Evolutionary conservation across 192 early-diverging fungal genomes (phyloP).

Genomic region (Coemansia sp.): DNA sequence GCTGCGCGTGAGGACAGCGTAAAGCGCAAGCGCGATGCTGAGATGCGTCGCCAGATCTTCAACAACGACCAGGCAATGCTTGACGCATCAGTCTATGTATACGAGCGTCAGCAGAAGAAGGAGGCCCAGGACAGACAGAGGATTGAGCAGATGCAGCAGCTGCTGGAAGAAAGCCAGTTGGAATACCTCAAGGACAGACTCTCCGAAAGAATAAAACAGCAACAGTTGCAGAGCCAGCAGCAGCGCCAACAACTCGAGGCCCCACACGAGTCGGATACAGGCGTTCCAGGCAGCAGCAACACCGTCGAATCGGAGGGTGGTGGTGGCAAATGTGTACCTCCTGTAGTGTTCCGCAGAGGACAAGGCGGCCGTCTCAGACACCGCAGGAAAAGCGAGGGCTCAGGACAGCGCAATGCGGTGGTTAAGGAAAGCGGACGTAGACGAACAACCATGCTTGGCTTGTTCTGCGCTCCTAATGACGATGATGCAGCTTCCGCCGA

Average conservation of each 20-base stretch:
- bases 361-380: conserved; percentile 1
- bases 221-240: conserved; percentile 8
- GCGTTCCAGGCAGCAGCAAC: conserved; percentile 12
- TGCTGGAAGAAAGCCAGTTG: conserved; percentile 5
- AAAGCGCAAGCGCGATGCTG: conserved; percentile 26
- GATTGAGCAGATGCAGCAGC: conserved; percentile 11
- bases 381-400: conserved; percentile 13
- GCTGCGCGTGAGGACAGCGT: conserved; percentile 26
- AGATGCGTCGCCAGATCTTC: conserved; percentile 21
- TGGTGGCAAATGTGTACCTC: conserved; percentile 1
- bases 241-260: not conserved
- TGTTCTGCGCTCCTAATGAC: conserved; percentile 23
- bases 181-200: not conserved
- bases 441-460: conserved; percentile 36
- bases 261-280: conserved; percentile 2
- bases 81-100: conserved; percentile 43
- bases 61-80: conserved; percentile 41
- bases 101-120: conserved; percentile 37
- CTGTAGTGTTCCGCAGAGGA: not conserved
- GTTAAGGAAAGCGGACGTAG: conserved; percentile 19
- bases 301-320: not conserved
- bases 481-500: not conserved
- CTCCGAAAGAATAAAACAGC: not conserved
- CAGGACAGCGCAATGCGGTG: not conserved
- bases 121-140: conserved; percentile 3